These are phyloP conservation scores for Aspergillus awamori DNA, from an alignment of 2,329 filamentous ascomycete genomes.

Conservation along the genomic window DNA sequence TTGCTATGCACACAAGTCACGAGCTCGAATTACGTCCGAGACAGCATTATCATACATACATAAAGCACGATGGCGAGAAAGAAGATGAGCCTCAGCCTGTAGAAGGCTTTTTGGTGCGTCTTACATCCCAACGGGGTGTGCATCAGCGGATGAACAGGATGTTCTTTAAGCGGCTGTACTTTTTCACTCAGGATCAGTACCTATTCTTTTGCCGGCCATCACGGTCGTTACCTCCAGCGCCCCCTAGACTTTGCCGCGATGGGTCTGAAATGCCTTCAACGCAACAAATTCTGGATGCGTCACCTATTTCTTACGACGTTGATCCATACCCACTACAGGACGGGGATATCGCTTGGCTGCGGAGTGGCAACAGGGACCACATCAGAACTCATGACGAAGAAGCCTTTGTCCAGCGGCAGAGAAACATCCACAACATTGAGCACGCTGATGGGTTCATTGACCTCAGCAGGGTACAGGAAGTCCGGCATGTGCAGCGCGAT, in stretches of 20 bases:
- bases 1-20: constrained; percentile 68
- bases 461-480: constrained; percentile 58
- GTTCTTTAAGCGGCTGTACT: constrained; percentile 68
- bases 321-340: constrained; percentile 62
- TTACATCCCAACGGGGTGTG: constrained; percentile 65
- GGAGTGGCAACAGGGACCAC: constrained; percentile 49
- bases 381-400: constrained; percentile 58
- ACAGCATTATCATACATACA: constrained; percentile 62
- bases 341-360: constrained; percentile 60
- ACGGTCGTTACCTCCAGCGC: constrained; percentile 61
- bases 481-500: constrained; percentile 59
- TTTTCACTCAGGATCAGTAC: constrained; percentile 65
- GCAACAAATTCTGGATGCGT: constrained; percentile 57
- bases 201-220: constrained; percentile 65
- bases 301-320: constrained; percentile 64
- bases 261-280: constrained; percentile 56
- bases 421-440: constrained; percentile 61
- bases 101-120: constrained; percentile 67
- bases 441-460: constrained; percentile 68
- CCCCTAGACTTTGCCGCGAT: constrained; percentile 54
- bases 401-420: constrained; percentile 61
- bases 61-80: constrained; percentile 41
- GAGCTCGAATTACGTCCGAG: constrained; percentile 68
- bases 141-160: constrained; percentile 62
- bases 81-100: constrained; percentile 63